Evolutionary conservation across 768 basidiomycete genomes (phyloP), one percentile per base, ranked within the genome.

Genomic region (Boletus reticuloceps): DNA sequence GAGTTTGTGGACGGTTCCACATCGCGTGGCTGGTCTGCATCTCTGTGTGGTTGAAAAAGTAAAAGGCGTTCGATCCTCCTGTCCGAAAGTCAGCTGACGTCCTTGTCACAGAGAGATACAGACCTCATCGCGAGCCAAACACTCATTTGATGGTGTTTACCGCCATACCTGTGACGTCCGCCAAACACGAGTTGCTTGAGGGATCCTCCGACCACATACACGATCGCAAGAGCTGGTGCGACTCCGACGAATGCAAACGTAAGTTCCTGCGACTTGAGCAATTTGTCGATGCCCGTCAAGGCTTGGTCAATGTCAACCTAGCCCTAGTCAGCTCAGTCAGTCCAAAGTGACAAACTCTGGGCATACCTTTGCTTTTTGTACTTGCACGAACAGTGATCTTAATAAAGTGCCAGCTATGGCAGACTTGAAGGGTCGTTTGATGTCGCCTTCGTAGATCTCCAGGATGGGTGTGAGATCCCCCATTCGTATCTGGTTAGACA

Each of bases 231-330:
- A 0, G 89, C 87, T 10, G 96, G 96, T 0, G 96, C 94, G 16
- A 98, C 88, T 60, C 95, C 95, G 56, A 98, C 94, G 64, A 98
- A 98, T 6, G 91, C 96, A 64, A 99, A 99, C 2, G 94, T 97
- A 42, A 97, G 77, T 67, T 96, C 92, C 72, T 97, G 94, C 1
- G 92, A 95, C 61, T 88, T 92, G 59, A 98, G 84, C 51, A 98
- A 77, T 65, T 89, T 93, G 71, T 98, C 96, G 60, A 98, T 94
- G 7, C 95, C 95, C 10, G 85, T 77, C 40, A 98, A 77, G 0
- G 94, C 88, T 70, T 95, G 85, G 58, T 95, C 91, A 50, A 97
- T 84, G 70, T 98, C 96, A 55, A 95, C 92, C 91, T 94, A 60
- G 12, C 37, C 27, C 47, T 37, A 20, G 37, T 49, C 52, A 53